Conservation (phyloP, 1,139 yeast genomes). For the Pichia sp. region DNA sequence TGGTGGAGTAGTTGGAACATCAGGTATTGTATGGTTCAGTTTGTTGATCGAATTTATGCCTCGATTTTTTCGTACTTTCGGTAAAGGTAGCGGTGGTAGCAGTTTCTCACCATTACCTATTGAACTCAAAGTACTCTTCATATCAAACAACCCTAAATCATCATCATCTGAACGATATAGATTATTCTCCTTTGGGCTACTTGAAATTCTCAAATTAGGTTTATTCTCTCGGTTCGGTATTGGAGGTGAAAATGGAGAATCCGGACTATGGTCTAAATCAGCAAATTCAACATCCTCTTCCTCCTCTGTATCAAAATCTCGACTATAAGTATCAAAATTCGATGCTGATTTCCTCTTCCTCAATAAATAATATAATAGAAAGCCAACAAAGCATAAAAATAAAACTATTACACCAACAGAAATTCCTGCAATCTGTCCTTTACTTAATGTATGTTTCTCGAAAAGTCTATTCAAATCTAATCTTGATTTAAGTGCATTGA, state of each 20-base stretch:
- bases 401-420: slow-evolving; percentile 39
- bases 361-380: slow-evolving; percentile 19
- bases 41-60: slow-evolving; percentile 9
- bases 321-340: background rate
- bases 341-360: slow-evolving; percentile 9
- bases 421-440: slow-evolving; percentile 37
- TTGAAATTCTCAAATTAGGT: slow-evolving; percentile 1
- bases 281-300: background rate
- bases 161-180: background rate
- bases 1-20: slow-evolving; percentile 9
- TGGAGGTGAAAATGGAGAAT: slow-evolving; percentile 2
- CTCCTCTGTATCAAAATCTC: background rate
- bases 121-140: slow-evolving; percentile 13
- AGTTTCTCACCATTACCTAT: slow-evolving; percentile 2
- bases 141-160: slow-evolving; percentile 10
- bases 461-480: slow-evolving; percentile 5
- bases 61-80: slow-evolving; percentile 8
- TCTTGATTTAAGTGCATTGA: slow-evolving; percentile 15
- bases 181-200: background rate
- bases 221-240: slow-evolving; percentile 6
- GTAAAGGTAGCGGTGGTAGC: slow-evolving; percentile 2
- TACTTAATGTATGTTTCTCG: slow-evolving; percentile 15
- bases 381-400: slow-evolving; percentile 23
- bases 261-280: background rate
- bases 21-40: slow-evolving; percentile 9